Evolutionary conservation across 148 eudicot species (phyloP), one percentile per base, ranked within the genome.

Genomic region (Vaccinium myrtillus): DNA sequence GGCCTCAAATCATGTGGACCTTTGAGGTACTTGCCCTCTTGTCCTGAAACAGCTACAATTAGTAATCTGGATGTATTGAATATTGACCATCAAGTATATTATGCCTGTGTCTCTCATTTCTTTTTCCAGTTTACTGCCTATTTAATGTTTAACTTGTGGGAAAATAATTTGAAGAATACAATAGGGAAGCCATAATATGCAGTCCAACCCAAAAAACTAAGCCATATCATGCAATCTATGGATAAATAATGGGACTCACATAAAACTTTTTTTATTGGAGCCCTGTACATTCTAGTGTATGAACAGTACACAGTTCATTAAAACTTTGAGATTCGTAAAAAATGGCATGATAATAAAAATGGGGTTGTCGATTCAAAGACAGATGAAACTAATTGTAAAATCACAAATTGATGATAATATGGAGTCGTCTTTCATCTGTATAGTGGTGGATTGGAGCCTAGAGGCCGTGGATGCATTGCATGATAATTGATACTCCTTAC

Each of bases 1-100:
- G 99, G 99, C 81, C 92, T 96, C 83, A 91, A 92, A 91, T 87
- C 98, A 81, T 96, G 99, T 91, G 99, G 99, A 69, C 99, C 99
- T 84, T 90, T 94, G 77, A 92, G 98, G 99, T 96, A 90, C 82
- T 43, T 5, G 46, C 46, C 77, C 18, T 84, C 46, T 51, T 76
- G 46, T 84, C 48, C 43, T 55, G 69, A 39, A 84, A 50, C 36
- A 51, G 63, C n/a, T 84, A 32, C 79, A 6, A 55, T 30, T 82
- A 70, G n/a, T 23, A 75, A 43, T 75, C n/a, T 43, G 0, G 23
- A 81, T 48, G 15, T 21, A 3, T 43, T 5, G 6, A 43, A 8
- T 21, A 3, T 5, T 5, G 6, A 43, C 46, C 5, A 43, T 65
- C 46, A 11, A 81, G 30, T 19, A 23, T 80, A 67, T 36, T 9